Conservation (phyloP, 495 filamentous ascomycete genomes). For the Recurvomyces mirabilis region DNA sequence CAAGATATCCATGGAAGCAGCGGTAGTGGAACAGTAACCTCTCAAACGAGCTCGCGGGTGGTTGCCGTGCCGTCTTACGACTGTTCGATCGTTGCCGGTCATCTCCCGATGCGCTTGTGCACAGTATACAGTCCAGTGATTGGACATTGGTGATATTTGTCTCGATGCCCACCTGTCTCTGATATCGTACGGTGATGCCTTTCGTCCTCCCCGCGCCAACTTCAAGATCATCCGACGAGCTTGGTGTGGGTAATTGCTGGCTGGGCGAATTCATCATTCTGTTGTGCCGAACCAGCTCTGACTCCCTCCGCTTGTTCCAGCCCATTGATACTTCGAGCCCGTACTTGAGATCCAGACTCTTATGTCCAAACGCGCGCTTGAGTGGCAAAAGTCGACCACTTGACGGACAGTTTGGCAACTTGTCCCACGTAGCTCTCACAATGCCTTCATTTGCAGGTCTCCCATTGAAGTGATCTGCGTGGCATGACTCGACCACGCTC, state of each 20-base stretch:
- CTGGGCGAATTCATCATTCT: background rate
- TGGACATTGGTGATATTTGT: background rate
- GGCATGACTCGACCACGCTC: slow-evolving; percentile 5
- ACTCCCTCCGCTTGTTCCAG: slow-evolving; percentile 3
- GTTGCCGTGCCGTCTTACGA: background rate
- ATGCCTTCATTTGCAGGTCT: background rate
- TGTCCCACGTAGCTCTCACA: slow-evolving; percentile 9
- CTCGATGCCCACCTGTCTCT: background rate
- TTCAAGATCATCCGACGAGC: slow-evolving; percentile 7
- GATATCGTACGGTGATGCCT: slow-evolving; percentile 4
- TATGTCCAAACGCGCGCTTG: slow-evolving; percentile 4
- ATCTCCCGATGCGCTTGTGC: too few species aligned
- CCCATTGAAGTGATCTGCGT: background rate
- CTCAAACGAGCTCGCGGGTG: slow-evolving; percentile 2
- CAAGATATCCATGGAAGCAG: background rate
- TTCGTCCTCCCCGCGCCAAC: background rate
- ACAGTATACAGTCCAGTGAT: slow-evolving; percentile 10
- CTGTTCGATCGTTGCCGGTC: too few species aligned
- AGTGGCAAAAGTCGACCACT: slow-evolving; percentile 1
- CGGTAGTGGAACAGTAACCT: slow-evolving; percentile 5
- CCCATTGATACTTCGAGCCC: slow-evolving; percentile 12
- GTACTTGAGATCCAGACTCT: background rate
- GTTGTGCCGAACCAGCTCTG: slow-evolving; percentile 11
- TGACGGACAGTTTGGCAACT: slow-evolving; percentile 10
- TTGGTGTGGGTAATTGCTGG: slow-evolving; percentile 8